A percentile compares a stretch with the other conserved stretches of the same genome.
phyloP scores from a whole-genome alignment of 192 early-diverging fungal genomes.

The Entomortierella chlamydospora region DNA sequence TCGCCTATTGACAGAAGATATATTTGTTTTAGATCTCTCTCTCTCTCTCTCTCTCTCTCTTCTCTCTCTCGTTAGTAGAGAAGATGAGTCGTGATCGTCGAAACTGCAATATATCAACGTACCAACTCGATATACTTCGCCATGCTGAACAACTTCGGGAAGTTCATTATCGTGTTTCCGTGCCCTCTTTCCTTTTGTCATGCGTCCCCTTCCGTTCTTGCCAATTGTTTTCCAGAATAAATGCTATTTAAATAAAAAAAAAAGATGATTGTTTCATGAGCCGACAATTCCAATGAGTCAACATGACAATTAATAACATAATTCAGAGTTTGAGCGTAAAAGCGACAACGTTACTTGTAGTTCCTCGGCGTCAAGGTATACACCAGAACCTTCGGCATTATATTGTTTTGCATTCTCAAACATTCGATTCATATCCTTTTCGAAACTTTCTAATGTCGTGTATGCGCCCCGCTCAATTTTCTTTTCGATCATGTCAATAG shows the following conservation, averaged over 20 bases:
- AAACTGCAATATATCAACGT: too few species aligned
- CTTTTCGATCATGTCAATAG: slow-evolving; percentile 66
- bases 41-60: too few species aligned
- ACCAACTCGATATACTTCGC: slow-evolving; percentile 33
- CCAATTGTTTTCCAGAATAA: slow-evolving; percentile 52
- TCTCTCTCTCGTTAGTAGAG: too few species aligned
- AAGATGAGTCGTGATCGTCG: too few species aligned
- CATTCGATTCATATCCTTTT: slow-evolving; percentile 82
- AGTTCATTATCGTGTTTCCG: slow-evolving; percentile 40
- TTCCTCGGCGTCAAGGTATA: slow-evolving; percentile 83
- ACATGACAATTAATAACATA: too few species aligned
- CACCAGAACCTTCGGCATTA: slow-evolving; percentile 86
- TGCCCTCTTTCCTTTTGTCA: slow-evolving; percentile 22
- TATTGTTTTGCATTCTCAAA: slow-evolving; percentile 94
- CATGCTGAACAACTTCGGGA: slow-evolving; percentile 10
- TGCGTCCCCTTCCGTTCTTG: slow-evolving; percentile 16
- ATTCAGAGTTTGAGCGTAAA: too few species aligned
- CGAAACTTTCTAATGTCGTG: slow-evolving; percentile 75
- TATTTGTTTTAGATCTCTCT: too few species aligned
- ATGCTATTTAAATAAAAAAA: slow-evolving; percentile 1
- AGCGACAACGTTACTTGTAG: slow-evolving; percentile 51
- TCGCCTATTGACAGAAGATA: slow-evolving; percentile 55
- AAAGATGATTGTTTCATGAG: neutral
- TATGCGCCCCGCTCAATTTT: slow-evolving; percentile 76
- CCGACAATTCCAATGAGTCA: neutral